Conservation (phyloP, 805 yeast species). For the Diddensiella caesifluorescens region DNA sequence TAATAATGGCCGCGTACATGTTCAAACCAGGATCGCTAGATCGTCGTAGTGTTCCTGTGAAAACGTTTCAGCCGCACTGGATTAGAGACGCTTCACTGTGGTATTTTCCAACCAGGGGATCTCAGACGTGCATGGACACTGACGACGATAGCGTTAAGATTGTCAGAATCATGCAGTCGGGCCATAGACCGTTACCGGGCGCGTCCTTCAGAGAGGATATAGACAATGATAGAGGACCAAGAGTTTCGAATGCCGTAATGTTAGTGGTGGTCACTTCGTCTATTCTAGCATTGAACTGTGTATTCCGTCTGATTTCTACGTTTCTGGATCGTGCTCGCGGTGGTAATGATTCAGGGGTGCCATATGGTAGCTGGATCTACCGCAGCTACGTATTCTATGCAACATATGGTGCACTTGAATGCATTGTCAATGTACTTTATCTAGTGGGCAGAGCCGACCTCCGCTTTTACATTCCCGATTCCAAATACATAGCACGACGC, state of each 20-base stretch:
- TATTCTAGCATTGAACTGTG: slow-evolving; percentile 25
- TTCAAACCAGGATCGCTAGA: slow-evolving; percentile 49
- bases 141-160: slow-evolving; percentile 46
- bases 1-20: slow-evolving; percentile 48
- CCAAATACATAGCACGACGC: too few relatives aligned
- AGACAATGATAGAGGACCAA: slow-evolving; percentile 29
- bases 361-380: slow-evolving; percentile 40
- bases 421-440: slow-evolving; percentile 50
- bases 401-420: slow-evolving; percentile 64
- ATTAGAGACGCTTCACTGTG: slow-evolving; percentile 52
- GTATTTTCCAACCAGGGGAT: slow-evolving; percentile 50
- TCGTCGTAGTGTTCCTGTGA: slow-evolving; percentile 22
- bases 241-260: slow-evolving; percentile 39
- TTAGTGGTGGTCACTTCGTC: slow-evolving; percentile 22
- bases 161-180: slow-evolving; percentile 55
- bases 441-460: slow-evolving; percentile 64
- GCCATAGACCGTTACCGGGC: slow-evolving; percentile 37
- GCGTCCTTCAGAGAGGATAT: slow-evolving; percentile 43
- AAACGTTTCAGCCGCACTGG: slow-evolving; percentile 65
- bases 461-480: slow-evolving; percentile 77
- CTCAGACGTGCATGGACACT: slow-evolving; percentile 33
- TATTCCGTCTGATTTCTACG: slow-evolving; percentile 31
- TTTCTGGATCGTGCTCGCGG: slow-evolving; percentile 23
- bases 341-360: slow-evolving; percentile 17
- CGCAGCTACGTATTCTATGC: slow-evolving; percentile 59